phyloP scores from a whole-genome alignment of 2,329 filamentous ascomycete species.

The Epichloe uncinata region DNA sequence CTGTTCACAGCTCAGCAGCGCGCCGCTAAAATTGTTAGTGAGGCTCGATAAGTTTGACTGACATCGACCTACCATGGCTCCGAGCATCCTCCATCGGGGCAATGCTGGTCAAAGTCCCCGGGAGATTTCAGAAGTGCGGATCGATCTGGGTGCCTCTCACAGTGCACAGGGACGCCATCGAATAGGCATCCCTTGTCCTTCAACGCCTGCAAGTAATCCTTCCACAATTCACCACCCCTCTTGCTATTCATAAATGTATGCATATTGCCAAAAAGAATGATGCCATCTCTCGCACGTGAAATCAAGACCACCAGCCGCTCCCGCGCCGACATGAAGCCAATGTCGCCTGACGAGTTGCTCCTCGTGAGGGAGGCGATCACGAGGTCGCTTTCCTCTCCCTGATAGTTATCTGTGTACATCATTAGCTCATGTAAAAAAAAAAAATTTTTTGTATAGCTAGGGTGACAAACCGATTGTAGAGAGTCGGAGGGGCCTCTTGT shows the following conservation, averaged over 20 bases:
- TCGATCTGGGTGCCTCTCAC: conserved; percentile 43
- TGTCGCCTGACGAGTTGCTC: conserved; percentile 49
- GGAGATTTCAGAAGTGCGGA: conserved; percentile 31
- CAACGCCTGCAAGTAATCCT: conserved; percentile 17
- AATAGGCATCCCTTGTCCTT: conserved; percentile 37
- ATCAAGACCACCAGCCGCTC: conserved; percentile 59
- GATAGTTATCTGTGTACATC: conserved; percentile 51
- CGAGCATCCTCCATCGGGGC: conserved; percentile 57
- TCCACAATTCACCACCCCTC: conserved; percentile 15
- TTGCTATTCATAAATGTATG: conserved; percentile 42
- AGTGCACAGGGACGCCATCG: conserved; percentile 47
- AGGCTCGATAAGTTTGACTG: too few species aligned
- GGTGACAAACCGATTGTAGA: conserved; percentile 49
- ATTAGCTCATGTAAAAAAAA: not conserved
- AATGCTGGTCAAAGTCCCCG: conserved; percentile 45
- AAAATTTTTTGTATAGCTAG: too few species aligned
- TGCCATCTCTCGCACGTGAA: conserved; percentile 44
- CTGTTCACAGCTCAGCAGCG: conserved; percentile 37
- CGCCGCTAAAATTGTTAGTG: conserved; percentile 29
- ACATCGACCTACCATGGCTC: conserved; percentile 16
- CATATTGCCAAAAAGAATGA: conserved; percentile 60
- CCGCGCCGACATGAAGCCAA: conserved; percentile 55
- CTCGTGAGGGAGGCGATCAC: conserved; percentile 55
- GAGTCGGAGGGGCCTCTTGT: conserved; percentile 41
- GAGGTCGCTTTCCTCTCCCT: conserved; percentile 68